Percentiles rank a stretch among this genome's conserved stretches.
phyloP scores from a whole-genome alignment of 2,329 filamentous ascomycete genomes.

The Pseudogymnoascus sp. region DNA sequence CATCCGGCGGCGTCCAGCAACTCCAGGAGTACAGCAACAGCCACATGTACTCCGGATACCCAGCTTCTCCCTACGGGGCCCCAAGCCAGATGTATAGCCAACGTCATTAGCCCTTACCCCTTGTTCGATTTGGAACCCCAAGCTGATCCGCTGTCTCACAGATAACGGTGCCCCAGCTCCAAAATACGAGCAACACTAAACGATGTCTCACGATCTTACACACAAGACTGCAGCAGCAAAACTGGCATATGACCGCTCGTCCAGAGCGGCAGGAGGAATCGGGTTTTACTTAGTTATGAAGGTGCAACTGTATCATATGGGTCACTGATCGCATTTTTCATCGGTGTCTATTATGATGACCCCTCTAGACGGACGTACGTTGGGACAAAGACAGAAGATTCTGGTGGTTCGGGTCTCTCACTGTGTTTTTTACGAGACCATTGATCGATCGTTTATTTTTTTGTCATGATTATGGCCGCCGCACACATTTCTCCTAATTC shows the following conservation, averaged over 20 bases:
- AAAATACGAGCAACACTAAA: constrained; percentile 29
- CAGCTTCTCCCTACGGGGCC: constrained; percentile 48
- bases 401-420: constrained; percentile 26
- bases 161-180: constrained; percentile 24
- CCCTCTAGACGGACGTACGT: constrained; percentile 16
- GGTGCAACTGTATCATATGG: constrained; percentile 30
- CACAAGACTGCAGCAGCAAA: background rate
- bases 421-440: constrained; percentile 10
- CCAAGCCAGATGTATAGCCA: constrained; percentile 51
- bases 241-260: background rate
- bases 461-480: too few relatives aligned
- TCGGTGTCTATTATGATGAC: constrained; percentile 20
- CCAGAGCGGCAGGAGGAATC: constrained; percentile 12
- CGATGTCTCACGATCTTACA: background rate
- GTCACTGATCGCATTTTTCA: constrained; percentile 26
- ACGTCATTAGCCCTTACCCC: constrained; percentile 36
- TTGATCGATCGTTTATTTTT: background rate
- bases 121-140: constrained; percentile 9
- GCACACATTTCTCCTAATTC: background rate
- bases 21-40: constrained; percentile 48
- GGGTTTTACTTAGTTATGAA: constrained; percentile 14
- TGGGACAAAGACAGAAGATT: constrained; percentile 27
- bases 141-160: constrained; percentile 21
- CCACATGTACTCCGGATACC: constrained; percentile 51
- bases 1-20: constrained; percentile 47